Evolutionary conservation across 192 early-diverging fungal genomes (phyloP).

Genomic region (Martensiomyces pterosporus): DNA sequence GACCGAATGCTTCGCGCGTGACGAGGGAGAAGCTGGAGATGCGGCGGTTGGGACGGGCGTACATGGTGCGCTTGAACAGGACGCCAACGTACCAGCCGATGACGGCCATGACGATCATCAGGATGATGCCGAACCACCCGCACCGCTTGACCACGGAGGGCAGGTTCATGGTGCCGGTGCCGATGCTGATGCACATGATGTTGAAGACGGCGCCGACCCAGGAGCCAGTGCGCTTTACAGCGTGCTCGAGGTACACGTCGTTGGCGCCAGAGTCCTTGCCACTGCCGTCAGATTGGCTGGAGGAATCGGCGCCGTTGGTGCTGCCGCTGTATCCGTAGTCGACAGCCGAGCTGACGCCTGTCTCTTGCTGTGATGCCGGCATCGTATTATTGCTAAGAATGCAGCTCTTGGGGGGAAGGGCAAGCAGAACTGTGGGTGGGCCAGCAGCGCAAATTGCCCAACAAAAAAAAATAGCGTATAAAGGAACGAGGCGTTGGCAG

Average conservation of each 20-base stretch:
- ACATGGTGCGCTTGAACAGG: conserved; percentile 67
- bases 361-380: neutral
- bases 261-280: neutral
- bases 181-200: conserved; percentile 72
- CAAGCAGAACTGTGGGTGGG: no score
- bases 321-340: neutral
- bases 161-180: conserved; percentile 76
- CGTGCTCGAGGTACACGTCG: conserved; percentile 28
- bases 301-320: neutral
- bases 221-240: conserved; percentile 47
- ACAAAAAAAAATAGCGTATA: no score
- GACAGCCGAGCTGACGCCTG: neutral
- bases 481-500: no score
- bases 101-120: conserved; percentile 65
- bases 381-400: no score
- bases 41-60: conserved; percentile 60
- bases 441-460: no score
- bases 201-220: conserved; percentile 59
- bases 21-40: conserved; percentile 61
- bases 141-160: conserved; percentile 68
- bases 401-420: no score
- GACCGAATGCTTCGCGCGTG: conserved; percentile 66
- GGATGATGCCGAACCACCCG: conserved; percentile 73
- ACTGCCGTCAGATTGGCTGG: neutral
- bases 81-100: conserved; percentile 73